These are phyloP conservation scores for Xylaria sp. DNA, from an alignment of 2,329 filamentous ascomycete species.

Conservation along the genomic window DNA sequence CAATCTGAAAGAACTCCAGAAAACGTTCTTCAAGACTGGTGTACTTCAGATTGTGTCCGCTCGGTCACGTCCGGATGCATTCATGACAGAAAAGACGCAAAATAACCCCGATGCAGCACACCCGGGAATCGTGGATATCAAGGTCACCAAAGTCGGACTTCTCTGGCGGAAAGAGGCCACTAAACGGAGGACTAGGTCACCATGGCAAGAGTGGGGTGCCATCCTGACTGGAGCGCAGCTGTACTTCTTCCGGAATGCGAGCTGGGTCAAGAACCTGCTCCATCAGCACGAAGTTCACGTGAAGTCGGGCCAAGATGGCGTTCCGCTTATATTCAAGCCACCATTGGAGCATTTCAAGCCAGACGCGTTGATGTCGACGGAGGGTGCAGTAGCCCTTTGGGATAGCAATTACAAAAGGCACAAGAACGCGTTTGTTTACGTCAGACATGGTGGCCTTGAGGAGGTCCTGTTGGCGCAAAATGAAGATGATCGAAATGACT, in stretches of 20 bases:
- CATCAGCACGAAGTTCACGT: slow-evolving; percentile 86
- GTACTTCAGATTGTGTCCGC: slow-evolving; percentile 95
- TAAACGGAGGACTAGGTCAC: slow-evolving; percentile 92
- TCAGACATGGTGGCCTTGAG: slow-evolving; percentile 86
- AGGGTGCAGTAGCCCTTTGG: slow-evolving; percentile 88
- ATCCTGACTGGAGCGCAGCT: slow-evolving; percentile 96
- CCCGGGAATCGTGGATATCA: slow-evolving; percentile 95
- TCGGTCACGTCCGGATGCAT: slow-evolving; percentile 91
- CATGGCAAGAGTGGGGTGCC: slow-evolving; percentile 99
- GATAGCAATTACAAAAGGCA: slow-evolving; percentile 93
- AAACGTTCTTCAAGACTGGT: slow-evolving; percentile 89
- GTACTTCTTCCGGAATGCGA: slow-evolving; percentile 93
- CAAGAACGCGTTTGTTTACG: slow-evolving; percentile 93
- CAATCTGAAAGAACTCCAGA: slow-evolving; percentile 84
- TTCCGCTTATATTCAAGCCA: slow-evolving; percentile 88
- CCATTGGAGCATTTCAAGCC: slow-evolving; percentile 93
- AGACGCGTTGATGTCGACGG: slow-evolving; percentile 91
- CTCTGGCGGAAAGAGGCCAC: slow-evolving; percentile 95
- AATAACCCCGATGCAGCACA: slow-evolving; percentile 88
- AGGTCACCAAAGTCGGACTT: slow-evolving; percentile 94
- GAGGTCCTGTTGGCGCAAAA: slow-evolving; percentile 92
- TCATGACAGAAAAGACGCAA: slow-evolving; percentile 87
- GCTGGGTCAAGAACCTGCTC: slow-evolving; percentile 92
- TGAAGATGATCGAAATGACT: slow-evolving; percentile 94
- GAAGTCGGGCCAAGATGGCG: slow-evolving; percentile 78